Evolutionary conservation across 345 rosid species (phyloP), one percentile per base, ranked within the genome.

Genomic region (Kandelia obovata): DNA sequence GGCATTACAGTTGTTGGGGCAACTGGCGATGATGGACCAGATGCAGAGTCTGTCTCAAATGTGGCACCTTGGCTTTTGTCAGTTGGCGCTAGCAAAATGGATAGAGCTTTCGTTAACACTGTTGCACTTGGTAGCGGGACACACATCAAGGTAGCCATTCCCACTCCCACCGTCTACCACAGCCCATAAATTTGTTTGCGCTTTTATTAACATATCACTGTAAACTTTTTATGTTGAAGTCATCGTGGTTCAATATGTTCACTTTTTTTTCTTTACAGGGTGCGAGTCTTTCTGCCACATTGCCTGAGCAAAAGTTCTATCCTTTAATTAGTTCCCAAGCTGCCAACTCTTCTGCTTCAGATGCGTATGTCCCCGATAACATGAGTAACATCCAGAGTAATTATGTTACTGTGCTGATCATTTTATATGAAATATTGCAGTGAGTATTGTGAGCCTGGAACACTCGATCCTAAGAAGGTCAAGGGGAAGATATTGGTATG

Each of bases 401-500:
- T 25, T 21, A 9, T 27, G 2, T 52, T 7, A 61, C 5, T 27
- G 23, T 53, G 9, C 20, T 35, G 17, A n/a, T 61, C 20, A 28
- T 6, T 52, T 17, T 20, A 10, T 28, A 6, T 11, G 23, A 11
- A 26, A 28, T 65, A 2, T 62, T 68, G 57, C 62, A 71, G 76
- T 9, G 9, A 35, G 25, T 62, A 62, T 28, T 72, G 80, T 35
- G 6, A 6, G 55, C 28, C 58, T 32, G 80, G 72, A 53, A 61
- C 83, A 43, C 77, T 92, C 35, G 92, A 92, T 73, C 83, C 86
- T 0, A 17, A 37, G 66, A 87, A 79, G 76, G 93, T 73, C 8
- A 79, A 75, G 19, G 96, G 93, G 56, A 94, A 88, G 83, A 86
- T 89, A 58, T 27, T 89, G 73, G 69, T 83, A 7, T 87, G 91